Conservation (phyloP, 2,329 filamentous ascomycete genomes). For the Pestalotiopsis sp. region DNA sequence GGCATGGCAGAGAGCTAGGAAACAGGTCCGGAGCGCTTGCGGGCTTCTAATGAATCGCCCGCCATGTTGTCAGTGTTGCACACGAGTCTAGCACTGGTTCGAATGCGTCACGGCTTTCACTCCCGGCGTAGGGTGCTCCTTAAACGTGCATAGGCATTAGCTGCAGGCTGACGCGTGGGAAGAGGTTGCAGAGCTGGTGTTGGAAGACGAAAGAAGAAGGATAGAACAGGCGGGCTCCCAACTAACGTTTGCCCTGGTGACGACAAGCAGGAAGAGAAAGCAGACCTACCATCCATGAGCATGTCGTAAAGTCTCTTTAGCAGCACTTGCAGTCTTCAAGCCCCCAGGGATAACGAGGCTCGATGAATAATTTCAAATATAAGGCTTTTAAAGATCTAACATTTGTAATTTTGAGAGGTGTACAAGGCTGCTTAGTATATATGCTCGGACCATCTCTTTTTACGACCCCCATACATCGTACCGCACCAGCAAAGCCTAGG, state of each 20-base stretch:
- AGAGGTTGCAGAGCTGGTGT: background rate
- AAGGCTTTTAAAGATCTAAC: too few species aligned
- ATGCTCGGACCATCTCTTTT: too few species aligned
- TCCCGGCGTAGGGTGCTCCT: background rate
- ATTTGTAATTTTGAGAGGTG: too few species aligned
- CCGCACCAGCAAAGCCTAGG: too few species aligned
- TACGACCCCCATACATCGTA: too few species aligned
- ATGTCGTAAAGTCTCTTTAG: background rate
- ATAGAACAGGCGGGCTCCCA: background rate
- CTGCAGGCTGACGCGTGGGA: background rate
- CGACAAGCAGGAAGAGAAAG: background rate
- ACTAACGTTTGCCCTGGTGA: background rate
- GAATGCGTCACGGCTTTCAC: background rate
- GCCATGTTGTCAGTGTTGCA: background rate
- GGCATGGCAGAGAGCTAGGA: background rate
- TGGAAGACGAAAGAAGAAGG: background rate
- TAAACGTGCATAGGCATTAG: background rate
- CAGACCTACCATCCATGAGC: background rate
- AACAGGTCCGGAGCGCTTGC: background rate
- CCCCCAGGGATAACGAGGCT: background rate
- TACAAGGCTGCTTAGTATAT: too few species aligned
- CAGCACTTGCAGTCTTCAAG: background rate
- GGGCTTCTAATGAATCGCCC: background rate
- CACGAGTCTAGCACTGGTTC: background rate
- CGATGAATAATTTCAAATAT: too few species aligned